Percentiles rank a stretch among this genome's conserved stretches.
These are phyloP conservation scores for Gossypium turneri DNA, from an alignment of 345 rosid species.

Conservation along the genomic window DNA sequence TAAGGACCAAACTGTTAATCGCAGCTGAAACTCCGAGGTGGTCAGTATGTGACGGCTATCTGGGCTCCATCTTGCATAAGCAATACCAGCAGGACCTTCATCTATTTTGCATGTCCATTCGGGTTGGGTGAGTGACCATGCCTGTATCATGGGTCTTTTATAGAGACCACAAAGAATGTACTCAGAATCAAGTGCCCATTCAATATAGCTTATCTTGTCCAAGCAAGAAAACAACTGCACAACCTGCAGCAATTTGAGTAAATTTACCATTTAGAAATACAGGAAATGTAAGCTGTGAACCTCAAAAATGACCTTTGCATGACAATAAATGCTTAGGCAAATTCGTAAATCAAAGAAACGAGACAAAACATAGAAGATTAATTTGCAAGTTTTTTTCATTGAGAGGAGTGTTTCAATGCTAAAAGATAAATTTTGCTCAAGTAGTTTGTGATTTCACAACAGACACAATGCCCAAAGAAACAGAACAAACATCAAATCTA, in stretches of 20 bases:
- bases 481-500: neutral
- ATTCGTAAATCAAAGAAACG: neutral
- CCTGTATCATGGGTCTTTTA: constrained; percentile 89
- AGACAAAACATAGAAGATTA: neutral
- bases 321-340: neutral
- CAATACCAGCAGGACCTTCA: constrained; percentile 94
- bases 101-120: constrained; percentile 99
- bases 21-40: constrained; percentile 80
- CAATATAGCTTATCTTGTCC: constrained; percentile 95
- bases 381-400: neutral
- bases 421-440: neutral
- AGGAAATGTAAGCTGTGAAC: neutral
- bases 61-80: constrained; percentile 97
- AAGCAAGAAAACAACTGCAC: constrained; percentile 94
- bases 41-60: constrained; percentile 97
- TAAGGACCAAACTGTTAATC: constrained; percentile 87
- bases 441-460: neutral
- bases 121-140: constrained; percentile 84
- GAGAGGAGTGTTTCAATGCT: neutral
- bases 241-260: constrained; percentile 51
- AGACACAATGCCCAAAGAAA: neutral
- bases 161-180: constrained; percentile 91
- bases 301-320: neutral
- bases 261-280: neutral
- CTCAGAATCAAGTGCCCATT: constrained; percentile 95